Percentiles rank a stretch among this genome's conserved stretches.
Conservation (phyloP, 257 asterid species). For the Capsicum rhomboideum region DNA sequence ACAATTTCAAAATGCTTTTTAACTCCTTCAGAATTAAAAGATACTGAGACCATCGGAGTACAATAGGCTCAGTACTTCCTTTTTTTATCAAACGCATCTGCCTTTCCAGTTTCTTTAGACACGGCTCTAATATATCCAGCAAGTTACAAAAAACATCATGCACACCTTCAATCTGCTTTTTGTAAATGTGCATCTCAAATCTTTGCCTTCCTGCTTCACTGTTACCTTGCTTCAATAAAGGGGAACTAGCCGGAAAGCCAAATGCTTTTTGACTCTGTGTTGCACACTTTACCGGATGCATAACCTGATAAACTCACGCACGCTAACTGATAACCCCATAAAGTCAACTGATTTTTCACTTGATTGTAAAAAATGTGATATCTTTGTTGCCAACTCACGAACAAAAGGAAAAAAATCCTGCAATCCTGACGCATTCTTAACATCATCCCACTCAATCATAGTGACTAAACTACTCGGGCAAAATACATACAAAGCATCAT, state of each 20-base stretch:
- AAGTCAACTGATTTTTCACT: slow-evolving; percentile 13
- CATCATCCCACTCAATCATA: background rate
- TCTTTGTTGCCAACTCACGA: slow-evolving; percentile 41
- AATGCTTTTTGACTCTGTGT: slow-evolving; percentile 8
- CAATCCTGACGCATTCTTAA: slow-evolving; percentile 20
- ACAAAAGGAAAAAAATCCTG: slow-evolving; percentile 51
- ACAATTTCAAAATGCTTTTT: background rate
- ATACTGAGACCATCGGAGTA: background rate
- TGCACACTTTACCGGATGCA: slow-evolving; percentile 26
- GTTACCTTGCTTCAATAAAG: slow-evolving; percentile 5
- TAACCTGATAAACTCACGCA: slow-evolving; percentile 44
- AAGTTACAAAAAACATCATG: background rate
- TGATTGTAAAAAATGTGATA: slow-evolving; percentile 27
- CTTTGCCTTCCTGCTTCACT: background rate
- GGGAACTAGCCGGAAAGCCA: slow-evolving; percentile 21
- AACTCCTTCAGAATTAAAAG: background rate
- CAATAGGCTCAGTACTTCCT: background rate
- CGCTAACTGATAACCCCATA: slow-evolving; percentile 21
- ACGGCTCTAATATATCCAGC: background rate
- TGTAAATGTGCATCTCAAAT: background rate
- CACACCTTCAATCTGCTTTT: background rate
- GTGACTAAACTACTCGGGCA: slow-evolving; percentile 35
- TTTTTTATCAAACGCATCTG: background rate
- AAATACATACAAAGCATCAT: slow-evolving; percentile 35
- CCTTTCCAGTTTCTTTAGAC: background rate